Conservation (phyloP, 768 basidiomycete species). For the Thelephora ganbajun region DNA sequence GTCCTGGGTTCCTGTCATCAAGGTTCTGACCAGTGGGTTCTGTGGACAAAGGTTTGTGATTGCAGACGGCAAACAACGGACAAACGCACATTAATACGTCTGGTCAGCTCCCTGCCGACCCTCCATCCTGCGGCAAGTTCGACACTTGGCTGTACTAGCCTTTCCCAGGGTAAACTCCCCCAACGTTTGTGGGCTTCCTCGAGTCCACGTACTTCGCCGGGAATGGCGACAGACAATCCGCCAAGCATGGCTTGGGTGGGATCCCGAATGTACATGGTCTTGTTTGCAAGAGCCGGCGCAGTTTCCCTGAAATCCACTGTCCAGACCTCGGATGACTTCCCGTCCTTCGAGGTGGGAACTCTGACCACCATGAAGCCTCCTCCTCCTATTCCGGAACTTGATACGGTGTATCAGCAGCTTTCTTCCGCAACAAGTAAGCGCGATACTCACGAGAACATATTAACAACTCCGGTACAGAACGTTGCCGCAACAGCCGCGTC, state of each 20-base stretch:
- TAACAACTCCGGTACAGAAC: constrained; percentile 71
- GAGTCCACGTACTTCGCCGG: constrained; percentile 82
- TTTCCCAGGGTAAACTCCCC: constrained; percentile 69
- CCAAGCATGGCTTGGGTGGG: constrained; percentile 47
- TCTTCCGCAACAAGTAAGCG: background rate
- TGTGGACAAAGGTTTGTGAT: constrained; percentile 12
- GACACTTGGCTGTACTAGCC: constrained; percentile 62
- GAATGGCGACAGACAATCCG: constrained; percentile 80
- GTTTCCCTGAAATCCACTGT: constrained; percentile 84
- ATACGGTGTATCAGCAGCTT: constrained; percentile 2
- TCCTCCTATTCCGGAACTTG: constrained; percentile 72
- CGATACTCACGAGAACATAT: constrained; percentile 73
- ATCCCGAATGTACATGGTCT: constrained; percentile 59
- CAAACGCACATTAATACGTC: constrained; percentile 47
- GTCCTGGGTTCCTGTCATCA: constrained; percentile 55
- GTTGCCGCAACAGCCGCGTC: constrained; percentile 75
- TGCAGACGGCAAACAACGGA: constrained; percentile 3
- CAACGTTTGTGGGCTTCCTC: constrained; percentile 73
- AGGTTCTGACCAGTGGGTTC: constrained; percentile 22
- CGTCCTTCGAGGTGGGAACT: constrained; percentile 37
- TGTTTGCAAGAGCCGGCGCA: constrained; percentile 58
- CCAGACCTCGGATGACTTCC: constrained; percentile 42
- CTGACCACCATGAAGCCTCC: constrained; percentile 82
- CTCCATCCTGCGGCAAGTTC: constrained; percentile 68
- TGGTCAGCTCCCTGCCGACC: constrained; percentile 64